Evolutionary conservation across 306 rosid species (phyloP), one percentile per base, ranked within the genome.

Genomic region (Benincasa hispida): DNA sequence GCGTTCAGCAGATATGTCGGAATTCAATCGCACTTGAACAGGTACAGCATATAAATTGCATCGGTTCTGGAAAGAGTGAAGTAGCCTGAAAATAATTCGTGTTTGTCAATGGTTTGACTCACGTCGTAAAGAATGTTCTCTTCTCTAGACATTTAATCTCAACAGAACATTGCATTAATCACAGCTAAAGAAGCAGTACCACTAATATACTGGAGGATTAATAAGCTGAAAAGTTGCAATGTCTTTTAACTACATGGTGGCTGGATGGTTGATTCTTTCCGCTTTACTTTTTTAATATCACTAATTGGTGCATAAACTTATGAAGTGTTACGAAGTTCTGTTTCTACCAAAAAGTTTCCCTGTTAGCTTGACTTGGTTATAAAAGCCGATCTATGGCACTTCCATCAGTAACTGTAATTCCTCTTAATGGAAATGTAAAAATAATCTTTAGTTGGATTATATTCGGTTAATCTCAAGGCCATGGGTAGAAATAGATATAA

Each of bases 1-100:
- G 99, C 70, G 99, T 95, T 85, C 99, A 95, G 86, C 99, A 95
- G 87, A 89, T 95, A 83, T 92, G 98, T 78, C 93, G 99, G 77
- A 91, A 95, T 84, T 81, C 99, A 67, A 95, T 95, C 37, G 99
- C 98, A 21, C 82, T 95, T 83, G 99, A 95, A 87, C 99, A 95
- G 99, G 99, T 88, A 87, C 80, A 13, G 78, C 75, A 27, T 25
- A 56, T 76, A 35, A 69, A 70, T 27, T 32, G 60, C 59, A 25
- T 68, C 47, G 25, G 34, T 76, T 60, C 79, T 72, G 18, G 15
- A 75, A 34, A 19, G 19, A 74, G 30, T 50, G 63, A 22, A 34
- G 30, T 12, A 28, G 32, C 42, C 27, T 45, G 56, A 27, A 42
- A 58, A 24, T 45, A 8, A 15, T 67, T 12, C 30, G 27, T 69